Conservation (phyloP, 768 basidiomycete species). For the Mrakia gelida region DNA sequence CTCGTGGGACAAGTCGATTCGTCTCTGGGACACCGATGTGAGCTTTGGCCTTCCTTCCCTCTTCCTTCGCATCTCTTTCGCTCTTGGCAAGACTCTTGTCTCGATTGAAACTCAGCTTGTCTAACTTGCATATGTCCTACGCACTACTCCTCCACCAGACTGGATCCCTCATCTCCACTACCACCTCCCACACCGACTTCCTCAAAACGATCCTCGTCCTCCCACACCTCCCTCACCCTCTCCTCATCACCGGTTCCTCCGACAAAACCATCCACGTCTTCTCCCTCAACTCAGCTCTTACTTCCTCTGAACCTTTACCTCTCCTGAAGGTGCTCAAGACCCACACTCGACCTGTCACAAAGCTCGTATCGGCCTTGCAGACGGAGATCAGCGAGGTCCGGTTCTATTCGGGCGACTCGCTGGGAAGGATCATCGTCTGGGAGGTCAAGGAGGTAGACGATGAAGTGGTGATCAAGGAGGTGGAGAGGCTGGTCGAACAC, state of each 20-base stretch:
- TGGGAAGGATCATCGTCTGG: constrained; percentile 87
- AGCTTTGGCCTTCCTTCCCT: constrained; percentile 35
- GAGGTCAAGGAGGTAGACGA: constrained; percentile 51
- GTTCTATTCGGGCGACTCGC: constrained; percentile 82
- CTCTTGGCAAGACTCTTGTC: too few relatives aligned
- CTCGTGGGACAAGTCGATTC: constrained; percentile 96
- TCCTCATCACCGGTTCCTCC: constrained; percentile 81
- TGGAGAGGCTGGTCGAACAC: constrained; percentile 24
- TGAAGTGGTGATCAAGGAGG: constrained; percentile 49
- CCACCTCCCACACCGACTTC: constrained; percentile 79
- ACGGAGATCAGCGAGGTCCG: constrained; percentile 37
- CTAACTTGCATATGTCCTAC: constrained; percentile 6
- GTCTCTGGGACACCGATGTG: constrained; percentile 77
- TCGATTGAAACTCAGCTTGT: too few relatives aligned
- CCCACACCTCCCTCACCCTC: constrained; percentile 50
- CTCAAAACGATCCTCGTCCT: constrained; percentile 77
- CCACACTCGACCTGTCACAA: constrained; percentile 84
- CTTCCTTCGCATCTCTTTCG: neutral
- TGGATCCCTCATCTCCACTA: constrained; percentile 64
- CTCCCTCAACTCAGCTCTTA: constrained; percentile 48
- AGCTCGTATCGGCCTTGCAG: constrained; percentile 53
- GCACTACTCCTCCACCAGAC: constrained; percentile 51
- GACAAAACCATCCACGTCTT: constrained; percentile 75
- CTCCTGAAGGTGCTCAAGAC: constrained; percentile 67
- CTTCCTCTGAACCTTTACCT: constrained; percentile 40